Conservation (phyloP, 2,329 filamentous ascomycete genomes). For the Aspergillus sp. region DNA sequence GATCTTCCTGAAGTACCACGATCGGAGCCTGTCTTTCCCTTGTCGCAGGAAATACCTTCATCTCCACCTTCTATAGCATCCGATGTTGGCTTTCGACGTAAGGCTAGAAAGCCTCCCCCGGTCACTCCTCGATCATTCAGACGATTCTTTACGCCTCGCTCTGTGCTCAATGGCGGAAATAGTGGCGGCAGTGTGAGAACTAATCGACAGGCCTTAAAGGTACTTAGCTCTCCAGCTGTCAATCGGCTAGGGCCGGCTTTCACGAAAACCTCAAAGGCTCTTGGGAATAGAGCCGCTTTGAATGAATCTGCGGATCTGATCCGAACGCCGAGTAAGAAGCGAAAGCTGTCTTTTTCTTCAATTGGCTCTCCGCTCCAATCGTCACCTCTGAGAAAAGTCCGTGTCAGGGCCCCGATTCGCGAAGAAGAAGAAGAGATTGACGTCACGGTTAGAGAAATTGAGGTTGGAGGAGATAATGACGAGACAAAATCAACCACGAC, state of each 20-base stretch:
- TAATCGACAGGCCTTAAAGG: slow-evolving; percentile 40
- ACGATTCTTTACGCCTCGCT: slow-evolving; percentile 48
- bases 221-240: slow-evolving; percentile 38
- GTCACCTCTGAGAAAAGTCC: slow-evolving; percentile 42
- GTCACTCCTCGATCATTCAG: slow-evolving; percentile 49
- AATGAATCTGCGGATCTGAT: slow-evolving; percentile 25
- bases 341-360: slow-evolving; percentile 42
- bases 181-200: slow-evolving; percentile 32
- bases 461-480: slow-evolving; percentile 11
- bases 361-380: slow-evolving; percentile 46
- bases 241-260: slow-evolving; percentile 40
- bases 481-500: slow-evolving; percentile 11
- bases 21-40: slow-evolving; percentile 30
- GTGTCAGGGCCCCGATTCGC: slow-evolving; percentile 23
- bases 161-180: slow-evolving; percentile 31
- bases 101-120: slow-evolving; percentile 41
- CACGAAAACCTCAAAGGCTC: slow-evolving; percentile 31
- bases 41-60: slow-evolving; percentile 33
- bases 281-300: slow-evolving; percentile 19
- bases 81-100: slow-evolving; percentile 31
- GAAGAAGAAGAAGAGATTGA: slow-evolving; percentile 23
- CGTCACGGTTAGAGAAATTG: slow-evolving; percentile 22
- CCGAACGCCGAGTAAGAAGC: slow-evolving; percentile 40
- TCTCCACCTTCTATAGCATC: slow-evolving; percentile 39
- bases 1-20: slow-evolving; percentile 28